Evolutionary conservation across 1,284 basidiomycete genomes (phyloP).

Genomic region (Stereum hirsutum): DNA sequence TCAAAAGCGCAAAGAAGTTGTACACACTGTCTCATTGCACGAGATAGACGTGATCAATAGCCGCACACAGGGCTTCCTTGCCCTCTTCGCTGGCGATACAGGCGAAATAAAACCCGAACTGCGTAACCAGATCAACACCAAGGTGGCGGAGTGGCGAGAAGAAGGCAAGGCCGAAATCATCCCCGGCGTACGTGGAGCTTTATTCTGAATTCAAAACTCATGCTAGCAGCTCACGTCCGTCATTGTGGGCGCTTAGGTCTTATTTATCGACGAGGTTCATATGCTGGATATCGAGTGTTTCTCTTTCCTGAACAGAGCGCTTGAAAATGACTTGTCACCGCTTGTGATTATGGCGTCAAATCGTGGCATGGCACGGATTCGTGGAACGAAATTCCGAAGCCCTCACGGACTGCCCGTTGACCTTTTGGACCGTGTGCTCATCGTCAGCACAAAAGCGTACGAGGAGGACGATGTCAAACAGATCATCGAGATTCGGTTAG

Average conservation of each 20-base stretch:
- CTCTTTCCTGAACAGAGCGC: constrained; percentile 94
- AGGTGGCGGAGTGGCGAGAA: constrained; percentile 97
- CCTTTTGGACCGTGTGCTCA: constrained; percentile 89
- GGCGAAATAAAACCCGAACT: constrained; percentile 98
- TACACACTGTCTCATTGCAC: constrained; percentile 95
- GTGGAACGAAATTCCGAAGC: constrained; percentile 90
- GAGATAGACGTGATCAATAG: constrained; percentile 99
- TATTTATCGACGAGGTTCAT: constrained; percentile 95
- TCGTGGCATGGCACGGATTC: constrained; percentile 88
- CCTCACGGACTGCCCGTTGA: constrained; percentile 96
- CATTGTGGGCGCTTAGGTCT: constrained; percentile 42
- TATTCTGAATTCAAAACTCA: neutral
- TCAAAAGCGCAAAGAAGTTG: constrained; percentile 94
- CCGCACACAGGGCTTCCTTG: constrained; percentile 87
- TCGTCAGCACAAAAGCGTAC: constrained; percentile 93
- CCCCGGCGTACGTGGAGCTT: constrained; percentile 68
- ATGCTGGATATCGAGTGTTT: constrained; percentile 99
- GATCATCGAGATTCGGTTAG: constrained; percentile 89
- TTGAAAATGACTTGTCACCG: constrained; percentile 90
- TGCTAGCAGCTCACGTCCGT: neutral
- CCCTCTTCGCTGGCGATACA: constrained; percentile 82
- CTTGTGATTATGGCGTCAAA: constrained; percentile 99
- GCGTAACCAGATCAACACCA: constrained; percentile 93
- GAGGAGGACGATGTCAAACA: constrained; percentile 77
- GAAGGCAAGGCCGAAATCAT: constrained; percentile 98